Base-by-base conservation (phyloP, 78 protist species). In the Dictyostelium capitatum region DNA sequence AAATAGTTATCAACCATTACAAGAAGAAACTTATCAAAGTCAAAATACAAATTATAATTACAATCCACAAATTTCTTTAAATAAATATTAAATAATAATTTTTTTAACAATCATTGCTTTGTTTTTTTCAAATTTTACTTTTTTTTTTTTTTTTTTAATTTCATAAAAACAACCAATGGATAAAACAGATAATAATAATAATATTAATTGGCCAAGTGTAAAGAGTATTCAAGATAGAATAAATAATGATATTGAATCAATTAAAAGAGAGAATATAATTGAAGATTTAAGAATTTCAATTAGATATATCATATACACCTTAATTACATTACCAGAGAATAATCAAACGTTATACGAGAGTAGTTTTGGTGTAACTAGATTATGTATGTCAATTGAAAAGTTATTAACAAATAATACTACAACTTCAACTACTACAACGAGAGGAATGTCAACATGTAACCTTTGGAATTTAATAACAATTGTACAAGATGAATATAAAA, bases 301-400 rank as follows among this genome's bases (percentile, higher is more conserved):
- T 56, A 54, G 79, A 62, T 54, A 83, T 25, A 56, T 83, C 2
- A 83, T 83, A 6, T 83, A 50, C 25, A 37, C 75, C 19, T 19
- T 83, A 10, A 32, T 83, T 7, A 83, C 57, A 56, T 41, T 59
- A 79, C 20, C 79, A 72, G 32, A 53, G 14, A 62, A 62, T 11
- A 62, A 48, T 20, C 56, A 23, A 41, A 32, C 57, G 7, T 32
- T 83, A 15, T 56, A 23, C 46, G 79, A 75, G 43, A 47, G 59
- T 70, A 70, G 82, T 73, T 83, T 83, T 56, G 91, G 91, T 70
- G 91, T 83, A 1, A 28, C 48, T 73, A 25, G 82, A 23, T 57
- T 83, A 30, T 83, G 91, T 43, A 73, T 83, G 80, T 83, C 91
- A n/a, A 73, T 83, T 2, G 91, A 83, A 23, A 83, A 56, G 43